phyloP scores from a whole-genome alignment of 169 alveolate species.

The Plasmodium falciparum region DNA sequence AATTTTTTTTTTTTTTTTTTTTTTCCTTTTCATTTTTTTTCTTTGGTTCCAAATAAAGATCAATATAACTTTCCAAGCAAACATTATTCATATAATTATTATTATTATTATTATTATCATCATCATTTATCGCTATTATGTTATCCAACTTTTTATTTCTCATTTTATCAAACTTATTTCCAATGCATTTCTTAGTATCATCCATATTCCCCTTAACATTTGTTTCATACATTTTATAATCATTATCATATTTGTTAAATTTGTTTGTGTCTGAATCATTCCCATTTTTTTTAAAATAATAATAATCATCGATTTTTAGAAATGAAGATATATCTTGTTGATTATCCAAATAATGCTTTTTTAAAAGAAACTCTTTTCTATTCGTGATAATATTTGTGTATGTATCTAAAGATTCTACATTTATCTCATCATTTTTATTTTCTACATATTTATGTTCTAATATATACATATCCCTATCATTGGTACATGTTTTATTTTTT shows the following conservation, averaged over 20 bases:
- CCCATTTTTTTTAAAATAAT: not conserved
- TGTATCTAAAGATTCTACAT: too few relatives aligned
- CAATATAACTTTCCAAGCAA: not conserved
- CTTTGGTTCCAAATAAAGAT: constrained; percentile 5
- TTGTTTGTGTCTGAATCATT: not conserved
- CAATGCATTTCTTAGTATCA: not conserved
- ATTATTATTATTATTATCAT: not conserved
- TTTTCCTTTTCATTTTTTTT: constrained; percentile 13
- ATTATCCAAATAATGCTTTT: too few relatives aligned
- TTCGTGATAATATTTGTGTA: too few relatives aligned
- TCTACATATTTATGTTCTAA: too few relatives aligned
- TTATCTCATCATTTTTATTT: too few relatives aligned
- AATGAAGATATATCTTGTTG: too few relatives aligned
- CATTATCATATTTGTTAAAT: not conserved
- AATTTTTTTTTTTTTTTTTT: not conserved
- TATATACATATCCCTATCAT: too few relatives aligned
- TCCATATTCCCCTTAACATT: not conserved
- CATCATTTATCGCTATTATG: not conserved
- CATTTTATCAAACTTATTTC: not conserved
- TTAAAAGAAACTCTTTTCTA: too few relatives aligned
- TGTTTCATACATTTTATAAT: not conserved
- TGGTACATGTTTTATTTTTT: too few relatives aligned
- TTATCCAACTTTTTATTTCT: not conserved
- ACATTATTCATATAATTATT: not conserved
- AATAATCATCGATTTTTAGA: too few relatives aligned